Base-by-base conservation (phyloP, 2,329 filamentous ascomycete genomes). In the Phaeosphaeria sp. region DNA sequence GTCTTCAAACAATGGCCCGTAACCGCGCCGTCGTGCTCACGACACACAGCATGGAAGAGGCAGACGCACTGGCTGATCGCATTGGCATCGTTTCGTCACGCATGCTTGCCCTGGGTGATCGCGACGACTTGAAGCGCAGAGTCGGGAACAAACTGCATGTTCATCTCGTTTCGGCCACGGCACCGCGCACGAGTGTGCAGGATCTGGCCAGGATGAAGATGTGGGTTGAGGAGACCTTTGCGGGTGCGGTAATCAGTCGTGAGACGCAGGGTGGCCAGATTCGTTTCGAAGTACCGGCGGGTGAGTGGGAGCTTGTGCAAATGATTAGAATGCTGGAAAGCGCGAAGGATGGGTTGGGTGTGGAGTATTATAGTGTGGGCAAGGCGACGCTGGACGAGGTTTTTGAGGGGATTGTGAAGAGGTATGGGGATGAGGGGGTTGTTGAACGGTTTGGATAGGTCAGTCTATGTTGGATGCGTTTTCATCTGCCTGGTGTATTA, bases 41-140 rank as follows among this genome's bases (percentile, higher is more conserved):
- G 0, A 97, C 93, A 0, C 93, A 97, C 74, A 96, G 96, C 72
- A 83, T 97, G 33, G 93, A 97, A 70, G 93, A 97, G 76, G 93
- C 93, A 0, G 93, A 97, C 71, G 81, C 96, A 1, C 83, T 97
- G 0, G 90, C 92, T 0, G 93, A 97, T 69, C 88, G 93, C 57
- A 96, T 97, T 62, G 90, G 89, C 2, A 91, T 97, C 52, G 80
- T 97, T 9, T 93, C 90, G 0, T 86, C 86, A 64, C 83, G 88
- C 15, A 95, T 97, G 91, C 83, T 97, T n/a, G 93, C 92, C 1
- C 82, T 93, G 11, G 92, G 93, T 3, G 89, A 88, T 0, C 88
- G 87, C 1, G 90, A 93, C 47, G 80, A 87, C 54, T 81, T 97
- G 6, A 84, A 93, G 18, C 82, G 82, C 50, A 86, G 88, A 49